Base-by-base conservation (phyloP, 441 rosid species). In the Monsonia emarginata region DNA sequence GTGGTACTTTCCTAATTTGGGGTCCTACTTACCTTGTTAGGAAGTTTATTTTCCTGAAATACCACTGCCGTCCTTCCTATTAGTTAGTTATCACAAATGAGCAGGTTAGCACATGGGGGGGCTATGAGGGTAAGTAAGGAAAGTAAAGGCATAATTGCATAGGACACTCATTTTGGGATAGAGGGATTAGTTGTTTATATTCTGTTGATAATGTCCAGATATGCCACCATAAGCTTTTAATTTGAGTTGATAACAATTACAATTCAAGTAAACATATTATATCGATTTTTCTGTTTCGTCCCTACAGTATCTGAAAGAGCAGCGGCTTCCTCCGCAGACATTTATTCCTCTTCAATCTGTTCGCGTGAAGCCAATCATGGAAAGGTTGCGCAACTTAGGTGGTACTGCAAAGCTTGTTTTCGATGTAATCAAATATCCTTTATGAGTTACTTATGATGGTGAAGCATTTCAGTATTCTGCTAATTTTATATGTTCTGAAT, bases 391-490 rank as follows among this genome's bases (percentile, higher is more conserved):
- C 72, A 80, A 83, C 57, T 81, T 91, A 70, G 95, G 90, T 54
- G 95, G 98, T 65, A 82, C 95, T 61, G 90, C 98, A 64, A 88
- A 81, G 83, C 88, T 86, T 54, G 75, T 84, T 67, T 95, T 79
- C 80, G 99, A 95, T 79, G 93, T 91, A 70, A 95, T 95, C 76
- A 92, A 89, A 91, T 95, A 89, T 91, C 97, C 97, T 91, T 87
- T 79, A 40, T 64, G 77, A 71, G 19, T 42, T 58, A 59, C 31
- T 40, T 46, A 36, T n/a, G 36, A 54, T 4, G 52, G 63, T 36
- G 64, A 65, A 63, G 26, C 42, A 59, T 65, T 59, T 57, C 16
- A 28, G 31, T 25, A 16, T 65, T 56, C 24, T 65, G 30, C 46
- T 50, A 28, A 31, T 7, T 28, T 54, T 63, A 56, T 31, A 46